phyloP scores from a whole-genome alignment of 2,329 filamentous ascomycete genomes.

The Diplocarpon mali region DNA sequence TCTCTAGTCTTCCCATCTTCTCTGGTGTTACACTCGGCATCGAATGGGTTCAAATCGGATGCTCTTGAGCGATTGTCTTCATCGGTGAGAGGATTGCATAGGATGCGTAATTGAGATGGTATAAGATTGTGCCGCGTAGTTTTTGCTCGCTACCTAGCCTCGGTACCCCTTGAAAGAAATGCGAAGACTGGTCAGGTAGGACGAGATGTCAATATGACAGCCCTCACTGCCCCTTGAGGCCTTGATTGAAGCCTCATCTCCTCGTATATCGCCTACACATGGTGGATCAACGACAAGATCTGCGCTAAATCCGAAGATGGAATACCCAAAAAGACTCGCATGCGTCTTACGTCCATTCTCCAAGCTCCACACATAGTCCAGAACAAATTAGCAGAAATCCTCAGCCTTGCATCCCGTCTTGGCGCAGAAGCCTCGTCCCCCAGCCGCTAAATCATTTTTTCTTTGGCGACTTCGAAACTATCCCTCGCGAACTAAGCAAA shows the following conservation, averaged over 20 bases:
- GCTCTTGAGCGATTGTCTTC: neutral
- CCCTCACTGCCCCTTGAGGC: too few relatives aligned
- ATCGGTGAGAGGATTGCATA: neutral
- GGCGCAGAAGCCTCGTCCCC: constrained; percentile 15
- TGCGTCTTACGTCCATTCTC: neutral
- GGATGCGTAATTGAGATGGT: neutral
- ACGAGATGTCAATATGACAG: too few relatives aligned
- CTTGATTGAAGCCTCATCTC: too few relatives aligned
- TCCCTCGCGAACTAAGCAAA: too few relatives aligned
- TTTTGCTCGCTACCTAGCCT: neutral
- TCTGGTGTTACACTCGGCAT: neutral
- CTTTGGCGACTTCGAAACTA: neutral
- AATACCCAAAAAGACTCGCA: too few relatives aligned
- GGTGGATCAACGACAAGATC: too few relatives aligned
- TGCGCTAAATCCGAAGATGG: too few relatives aligned
- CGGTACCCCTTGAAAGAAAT: too few relatives aligned
- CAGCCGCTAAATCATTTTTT: constrained; percentile 17
- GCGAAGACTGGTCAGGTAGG: too few relatives aligned
- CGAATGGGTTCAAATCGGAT: neutral
- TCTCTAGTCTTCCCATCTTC: neutral
- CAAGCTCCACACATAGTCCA: neutral
- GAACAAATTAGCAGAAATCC: neutral
- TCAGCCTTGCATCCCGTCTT: constrained; percentile 12
- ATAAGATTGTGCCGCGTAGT: neutral
- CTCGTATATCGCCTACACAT: too few relatives aligned